Percentiles rank a stretch among this genome's conserved stretches.
Conservation (phyloP, 495 filamentous ascomycete genomes). For the Pyrenopolyporus hunteri region DNA sequence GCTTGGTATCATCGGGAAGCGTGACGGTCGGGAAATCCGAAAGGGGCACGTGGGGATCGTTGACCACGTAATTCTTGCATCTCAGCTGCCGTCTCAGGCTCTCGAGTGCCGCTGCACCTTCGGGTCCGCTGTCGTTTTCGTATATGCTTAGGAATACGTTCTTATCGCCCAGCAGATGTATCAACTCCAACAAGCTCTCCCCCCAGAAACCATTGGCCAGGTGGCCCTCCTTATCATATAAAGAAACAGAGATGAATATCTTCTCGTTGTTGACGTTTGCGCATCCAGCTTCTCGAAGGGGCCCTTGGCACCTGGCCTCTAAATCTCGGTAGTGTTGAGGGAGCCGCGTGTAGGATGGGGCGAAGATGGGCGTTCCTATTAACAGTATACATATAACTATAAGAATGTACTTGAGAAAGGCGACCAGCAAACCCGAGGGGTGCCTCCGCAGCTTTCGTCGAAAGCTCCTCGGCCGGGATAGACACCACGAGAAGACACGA, state of each 20-base stretch:
- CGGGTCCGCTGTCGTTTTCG: slow-evolving; percentile 69
- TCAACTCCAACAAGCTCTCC: slow-evolving; percentile 62
- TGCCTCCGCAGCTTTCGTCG: slow-evolving; percentile 29
- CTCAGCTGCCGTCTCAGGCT: slow-evolving; percentile 47
- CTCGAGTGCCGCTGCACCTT: slow-evolving; percentile 49
- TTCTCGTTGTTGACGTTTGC: slow-evolving; percentile 70
- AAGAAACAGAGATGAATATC: slow-evolving; percentile 76
- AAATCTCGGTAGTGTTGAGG: slow-evolving; percentile 52
- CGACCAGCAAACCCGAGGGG: slow-evolving; percentile 2
- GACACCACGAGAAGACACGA: slow-evolving; percentile 23
- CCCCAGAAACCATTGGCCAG: slow-evolving; percentile 73
- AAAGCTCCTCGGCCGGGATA: slow-evolving; percentile 19
- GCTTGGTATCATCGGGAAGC: slow-evolving; percentile 64
- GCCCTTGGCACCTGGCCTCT: slow-evolving; percentile 30
- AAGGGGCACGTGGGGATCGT: slow-evolving; percentile 58
- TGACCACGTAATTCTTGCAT: slow-evolving; percentile 61
- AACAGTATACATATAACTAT: slow-evolving; percentile 36
- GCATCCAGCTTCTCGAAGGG: slow-evolving; percentile 52
- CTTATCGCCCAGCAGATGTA: slow-evolving; percentile 63
- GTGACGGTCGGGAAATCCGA: slow-evolving; percentile 60
- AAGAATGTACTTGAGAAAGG: slow-evolving; percentile 20
- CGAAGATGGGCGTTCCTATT: slow-evolving; percentile 57
- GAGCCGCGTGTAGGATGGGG: slow-evolving; percentile 65
- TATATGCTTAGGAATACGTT: slow-evolving; percentile 68
- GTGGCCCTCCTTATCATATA: slow-evolving; percentile 64